Percentiles rank a stretch among this genome's conserved stretches.
phyloP scores from a whole-genome alignment of 2,329 filamentous ascomycete species.

The Thermoascus crustaceus region DNA sequence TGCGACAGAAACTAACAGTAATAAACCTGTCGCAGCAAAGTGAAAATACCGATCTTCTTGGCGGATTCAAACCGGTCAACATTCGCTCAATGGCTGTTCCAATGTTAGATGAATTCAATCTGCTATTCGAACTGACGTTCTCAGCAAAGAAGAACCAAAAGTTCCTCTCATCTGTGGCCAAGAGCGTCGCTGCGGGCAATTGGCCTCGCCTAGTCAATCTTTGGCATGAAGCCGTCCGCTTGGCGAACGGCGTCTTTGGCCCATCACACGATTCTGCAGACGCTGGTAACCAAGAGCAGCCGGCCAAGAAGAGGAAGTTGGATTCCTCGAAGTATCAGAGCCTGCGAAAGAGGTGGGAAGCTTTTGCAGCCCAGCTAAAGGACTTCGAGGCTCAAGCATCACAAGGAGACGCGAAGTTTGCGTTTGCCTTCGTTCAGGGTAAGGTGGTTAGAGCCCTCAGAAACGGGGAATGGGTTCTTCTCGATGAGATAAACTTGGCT shows the following conservation, averaged over 20 bases:
- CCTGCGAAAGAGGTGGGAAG: constrained; percentile 68
- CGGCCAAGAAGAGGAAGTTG: constrained; percentile 62
- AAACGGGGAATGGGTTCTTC: constrained; percentile 92
- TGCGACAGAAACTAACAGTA: constrained; percentile 79
- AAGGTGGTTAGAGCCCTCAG: constrained; percentile 93
- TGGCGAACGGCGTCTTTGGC: constrained; percentile 66
- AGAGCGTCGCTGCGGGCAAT: constrained; percentile 69
- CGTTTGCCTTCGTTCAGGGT: constrained; percentile 92
- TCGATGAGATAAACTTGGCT: constrained; percentile 96
- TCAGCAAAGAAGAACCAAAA: constrained; percentile 79
- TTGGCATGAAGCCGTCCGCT: constrained; percentile 81
- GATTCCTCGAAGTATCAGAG: constrained; percentile 44
- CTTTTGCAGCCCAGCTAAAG: constrained; percentile 64
- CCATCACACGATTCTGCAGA: constrained; percentile 42
- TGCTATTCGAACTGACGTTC: constrained; percentile 80
- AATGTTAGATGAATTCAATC: constrained; percentile 86
- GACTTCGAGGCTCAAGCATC: constrained; percentile 71
- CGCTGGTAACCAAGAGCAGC: constrained; percentile 45
- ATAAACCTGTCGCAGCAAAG: constrained; percentile 98
- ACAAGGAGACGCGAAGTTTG: constrained; percentile 68
- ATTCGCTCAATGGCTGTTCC: constrained; percentile 79
- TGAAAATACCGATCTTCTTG: constrained; percentile 89
- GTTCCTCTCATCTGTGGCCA: constrained; percentile 73
- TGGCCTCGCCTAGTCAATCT: constrained; percentile 81
- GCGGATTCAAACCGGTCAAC: constrained; percentile 94